Percentiles rank a stretch among this genome's conserved stretches.
Evolutionary conservation across 371 early-diverging fungal species (phyloP).

Genomic region (Mortierella sp.): DNA sequence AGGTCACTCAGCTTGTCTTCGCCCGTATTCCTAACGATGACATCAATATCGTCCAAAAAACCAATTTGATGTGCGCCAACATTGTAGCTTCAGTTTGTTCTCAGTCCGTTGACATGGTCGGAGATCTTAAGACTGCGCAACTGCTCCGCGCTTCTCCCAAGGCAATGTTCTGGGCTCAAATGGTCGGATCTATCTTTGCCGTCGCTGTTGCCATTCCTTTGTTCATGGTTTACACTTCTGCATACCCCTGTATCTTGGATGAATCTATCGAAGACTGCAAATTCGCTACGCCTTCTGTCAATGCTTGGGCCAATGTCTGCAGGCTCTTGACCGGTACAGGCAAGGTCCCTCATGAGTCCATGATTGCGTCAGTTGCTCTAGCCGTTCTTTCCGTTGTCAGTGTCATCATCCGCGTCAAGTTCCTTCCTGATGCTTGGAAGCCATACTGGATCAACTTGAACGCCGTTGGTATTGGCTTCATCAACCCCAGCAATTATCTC

Average conservation of each 20-base stretch:
- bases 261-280: constrained; percentile 54
- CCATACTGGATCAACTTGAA: constrained; percentile 70
- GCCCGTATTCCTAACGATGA: constrained; percentile 63
- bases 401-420: constrained; percentile 62
- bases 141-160: constrained; percentile 71
- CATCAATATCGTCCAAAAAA: constrained; percentile 59
- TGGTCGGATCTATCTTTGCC: constrained; percentile 72
- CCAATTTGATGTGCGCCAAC: constrained; percentile 73
- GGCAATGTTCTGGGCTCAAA: constrained; percentile 74
- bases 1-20: constrained; percentile 74
- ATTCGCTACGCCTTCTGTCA: constrained; percentile 70
- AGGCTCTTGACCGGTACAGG: constrained; percentile 66
- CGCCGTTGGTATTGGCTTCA: constrained; percentile 80
- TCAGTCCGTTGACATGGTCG: constrained; percentile 77
- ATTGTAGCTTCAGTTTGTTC: constrained; percentile 70
- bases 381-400: constrained; percentile 62
- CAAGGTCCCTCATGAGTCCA: constrained; percentile 23
- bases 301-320: constrained; percentile 74
- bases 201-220: constrained; percentile 67
- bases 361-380: constrained; percentile 49
- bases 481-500: constrained; percentile 67
- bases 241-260: constrained; percentile 71
- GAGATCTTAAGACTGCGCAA: constrained; percentile 76
- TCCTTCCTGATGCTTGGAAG: constrained; percentile 65
- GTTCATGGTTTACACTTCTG: constrained; percentile 71